These are phyloP conservation scores for Lentinula edodes DNA, from an alignment of 768 basidiomycete genomes.

Conservation along the genomic window DNA sequence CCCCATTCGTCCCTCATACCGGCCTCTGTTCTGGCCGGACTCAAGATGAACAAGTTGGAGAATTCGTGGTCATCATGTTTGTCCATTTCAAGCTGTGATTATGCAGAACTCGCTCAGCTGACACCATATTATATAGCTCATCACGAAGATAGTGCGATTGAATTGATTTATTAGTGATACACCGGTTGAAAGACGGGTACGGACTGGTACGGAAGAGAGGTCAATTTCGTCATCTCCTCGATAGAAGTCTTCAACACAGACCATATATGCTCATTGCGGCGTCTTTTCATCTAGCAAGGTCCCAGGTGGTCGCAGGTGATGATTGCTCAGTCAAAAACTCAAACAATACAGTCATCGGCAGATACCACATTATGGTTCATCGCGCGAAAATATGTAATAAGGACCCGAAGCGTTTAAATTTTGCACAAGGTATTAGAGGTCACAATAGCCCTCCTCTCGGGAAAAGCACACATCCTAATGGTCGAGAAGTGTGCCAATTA, in stretches of 20 bases:
- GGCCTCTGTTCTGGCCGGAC: neutral
- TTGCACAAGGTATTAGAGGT: neutral
- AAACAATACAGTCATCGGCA: neutral
- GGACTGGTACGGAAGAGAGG: neutral
- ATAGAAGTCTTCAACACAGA: neutral
- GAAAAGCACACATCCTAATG: neutral
- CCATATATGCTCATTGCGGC: neutral
- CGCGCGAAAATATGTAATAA: neutral
- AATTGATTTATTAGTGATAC: too few relatives aligned
- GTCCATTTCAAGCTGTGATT: neutral
- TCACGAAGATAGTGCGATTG: neutral
- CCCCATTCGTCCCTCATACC: neutral
- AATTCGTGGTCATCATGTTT: neutral
- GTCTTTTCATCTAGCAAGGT: neutral
- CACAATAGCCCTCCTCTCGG: neutral
- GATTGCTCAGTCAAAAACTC: neutral
- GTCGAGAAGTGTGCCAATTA: neutral
- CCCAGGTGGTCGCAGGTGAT: neutral
- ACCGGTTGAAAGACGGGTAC: too few relatives aligned
- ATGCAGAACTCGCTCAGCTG: neutral
- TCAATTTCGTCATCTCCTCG: neutral
- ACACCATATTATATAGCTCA: neutral
- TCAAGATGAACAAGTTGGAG: too few relatives aligned
- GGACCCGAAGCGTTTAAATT: neutral
- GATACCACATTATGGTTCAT: neutral